These are phyloP conservation scores for Neoscytalidium dimidiatum DNA, from an alignment of 2,329 filamentous ascomycete genomes.

Conservation along the genomic window DNA sequence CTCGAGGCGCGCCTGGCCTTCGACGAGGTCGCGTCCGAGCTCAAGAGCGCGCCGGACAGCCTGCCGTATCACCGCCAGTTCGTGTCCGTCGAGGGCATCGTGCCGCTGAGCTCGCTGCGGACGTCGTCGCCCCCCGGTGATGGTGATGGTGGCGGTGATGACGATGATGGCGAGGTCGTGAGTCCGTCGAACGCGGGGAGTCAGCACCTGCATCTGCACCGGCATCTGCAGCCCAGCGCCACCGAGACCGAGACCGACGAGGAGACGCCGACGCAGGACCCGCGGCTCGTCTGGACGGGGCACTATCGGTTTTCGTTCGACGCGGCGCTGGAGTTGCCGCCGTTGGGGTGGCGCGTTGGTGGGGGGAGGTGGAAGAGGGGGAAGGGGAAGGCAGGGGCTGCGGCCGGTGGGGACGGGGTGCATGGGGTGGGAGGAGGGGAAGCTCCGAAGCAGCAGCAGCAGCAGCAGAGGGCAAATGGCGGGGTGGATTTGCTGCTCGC, in stretches of 20 bases:
- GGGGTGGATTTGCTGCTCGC: conserved; percentile 3
- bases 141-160: background rate
- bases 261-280: background rate
- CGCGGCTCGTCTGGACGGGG: conserved; percentile 3
- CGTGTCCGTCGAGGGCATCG: conserved; percentile 1
- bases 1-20: conserved; percentile 7
- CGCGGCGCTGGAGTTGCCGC: background rate
- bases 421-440: no score
- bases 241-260: conserved; percentile 8
- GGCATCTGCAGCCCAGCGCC: background rate
- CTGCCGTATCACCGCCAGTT: conserved; percentile 3
- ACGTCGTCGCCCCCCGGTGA: background rate
- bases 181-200: background rate
- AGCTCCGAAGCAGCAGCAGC: background rate
- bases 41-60: background rate
- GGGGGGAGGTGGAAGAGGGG: background rate
- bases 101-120: background rate
- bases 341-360: background rate
- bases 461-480: background rate
- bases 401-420: background rate
- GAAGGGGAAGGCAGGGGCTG: background rate
- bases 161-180: no score
- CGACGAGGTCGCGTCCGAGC: conserved; percentile 2
- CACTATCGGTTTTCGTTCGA: conserved; percentile 7
- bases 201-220: no score